Conservation (phyloP, 169 alveolate species). For the Plasmodium cynomolgi region DNA sequence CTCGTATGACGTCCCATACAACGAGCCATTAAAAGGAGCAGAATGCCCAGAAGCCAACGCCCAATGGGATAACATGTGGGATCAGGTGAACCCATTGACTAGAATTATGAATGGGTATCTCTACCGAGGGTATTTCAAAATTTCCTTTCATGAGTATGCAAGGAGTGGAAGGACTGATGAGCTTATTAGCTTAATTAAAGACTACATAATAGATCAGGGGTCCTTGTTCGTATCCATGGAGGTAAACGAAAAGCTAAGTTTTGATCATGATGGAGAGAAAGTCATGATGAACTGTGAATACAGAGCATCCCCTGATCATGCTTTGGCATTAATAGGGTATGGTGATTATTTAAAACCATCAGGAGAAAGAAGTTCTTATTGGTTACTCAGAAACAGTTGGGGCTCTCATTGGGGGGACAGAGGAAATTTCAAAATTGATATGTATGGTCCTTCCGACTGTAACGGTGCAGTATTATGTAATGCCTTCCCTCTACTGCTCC, state of each 20-base stretch:
- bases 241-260: conserved; percentile 45
- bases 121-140: conserved; percentile 29
- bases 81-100: conserved; percentile 1
- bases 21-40: conserved; percentile 42
- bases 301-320: conserved; percentile 63
- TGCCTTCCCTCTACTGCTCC: conserved; percentile 57
- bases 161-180: conserved; percentile 20
- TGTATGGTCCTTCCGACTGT: conserved; percentile 59
- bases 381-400: conserved; percentile 71
- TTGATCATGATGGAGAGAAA: conserved; percentile 77
- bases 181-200: conserved; percentile 63
- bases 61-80: conserved; percentile 59
- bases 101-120: conserved; percentile 33
- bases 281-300: conserved; percentile 75
- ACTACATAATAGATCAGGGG: conserved; percentile 74
- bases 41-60: conserved; percentile 19
- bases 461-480: conserved; percentile 54
- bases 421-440: conserved; percentile 65
- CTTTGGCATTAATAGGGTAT: conserved; percentile 76
- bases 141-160: conserved; percentile 47
- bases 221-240: conserved; percentile 72
- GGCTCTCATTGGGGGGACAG: conserved; percentile 62
- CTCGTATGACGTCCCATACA: conserved; percentile 53
- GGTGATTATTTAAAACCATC: conserved; percentile 61
- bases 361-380: conserved; percentile 63